These are phyloP conservation scores for Trichoderma sp. DNA, from an alignment of 2,329 filamentous ascomycete species.

Conservation along the genomic window DNA sequence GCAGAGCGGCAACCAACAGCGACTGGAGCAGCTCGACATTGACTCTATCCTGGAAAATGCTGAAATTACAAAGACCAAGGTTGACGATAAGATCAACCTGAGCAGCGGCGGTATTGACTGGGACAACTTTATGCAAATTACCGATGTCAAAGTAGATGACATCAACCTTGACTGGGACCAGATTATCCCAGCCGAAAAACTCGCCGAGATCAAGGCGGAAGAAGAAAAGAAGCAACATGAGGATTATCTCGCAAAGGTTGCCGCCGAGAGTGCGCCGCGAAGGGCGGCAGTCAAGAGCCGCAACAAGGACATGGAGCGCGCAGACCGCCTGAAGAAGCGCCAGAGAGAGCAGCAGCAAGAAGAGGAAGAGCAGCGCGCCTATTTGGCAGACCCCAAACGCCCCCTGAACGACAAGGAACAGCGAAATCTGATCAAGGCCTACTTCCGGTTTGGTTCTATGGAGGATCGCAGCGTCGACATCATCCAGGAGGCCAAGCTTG, in stretches of 20 bases:
- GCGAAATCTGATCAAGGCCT: constrained; percentile 84
- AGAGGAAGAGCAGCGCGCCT: constrained; percentile 68
- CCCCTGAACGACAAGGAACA: constrained; percentile 90
- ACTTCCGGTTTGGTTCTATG: constrained; percentile 85
- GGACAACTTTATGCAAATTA: constrained; percentile 97
- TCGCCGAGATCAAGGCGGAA: constrained; percentile 84
- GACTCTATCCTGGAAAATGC: constrained; percentile 96
- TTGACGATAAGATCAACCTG: constrained; percentile 85
- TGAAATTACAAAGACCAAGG: constrained; percentile 93
- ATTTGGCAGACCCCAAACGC: constrained; percentile 79
- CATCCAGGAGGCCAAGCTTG: constrained; percentile 78
- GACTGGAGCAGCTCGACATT: constrained; percentile 94
- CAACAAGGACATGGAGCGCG: constrained; percentile 58
- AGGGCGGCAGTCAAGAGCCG: constrained; percentile 62
- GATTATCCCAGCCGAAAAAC: constrained; percentile 91
- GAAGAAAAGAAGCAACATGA: constrained; percentile 83
- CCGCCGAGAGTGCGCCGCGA: constrained; percentile 82
- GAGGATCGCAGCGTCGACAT: constrained; percentile 86
- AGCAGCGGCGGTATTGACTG: constrained; percentile 81
- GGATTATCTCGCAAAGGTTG: constrained; percentile 74
- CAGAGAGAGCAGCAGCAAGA: constrained; percentile 64
- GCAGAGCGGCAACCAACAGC: constrained; percentile 93
- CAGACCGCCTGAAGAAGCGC: constrained; percentile 64
- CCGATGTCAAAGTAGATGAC: constrained; percentile 91
- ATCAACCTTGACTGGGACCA: constrained; percentile 88